Evolutionary conservation across 129 eudicot species (phyloP), one percentile per base, ranked within the genome.

Genomic region (Centaurea solstitialis): DNA sequence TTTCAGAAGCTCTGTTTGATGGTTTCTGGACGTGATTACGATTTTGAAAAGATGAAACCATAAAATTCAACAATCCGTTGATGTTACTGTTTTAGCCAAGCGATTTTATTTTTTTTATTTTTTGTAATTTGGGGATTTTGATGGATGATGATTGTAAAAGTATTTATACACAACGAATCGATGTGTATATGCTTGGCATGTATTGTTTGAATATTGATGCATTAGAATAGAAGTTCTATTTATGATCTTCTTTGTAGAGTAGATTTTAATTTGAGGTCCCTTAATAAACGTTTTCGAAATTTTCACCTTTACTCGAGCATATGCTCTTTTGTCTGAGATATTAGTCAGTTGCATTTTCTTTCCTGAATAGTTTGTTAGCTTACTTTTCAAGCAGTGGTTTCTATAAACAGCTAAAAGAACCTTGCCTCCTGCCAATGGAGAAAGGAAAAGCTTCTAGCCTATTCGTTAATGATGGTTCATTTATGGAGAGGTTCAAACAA

Each of bases 381-480:
- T 82, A 87, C 87, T 79, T 87, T 79, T 83, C 87, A 53, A 81
- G 87, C 87, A 85, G 90, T 77, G 78, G 64, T 40, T 79, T 70
- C 57, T 74, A 33, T 83, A 79, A 78, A 80, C 86, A 82, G 82
- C 76, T 47, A 65, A 33, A 73, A 73, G 78, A 78, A 68, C 72
- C 68, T 76, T 78, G 69, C 80, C 26, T 41, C 81, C 35, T 47
- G 76, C 80, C 75, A 73, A 89, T 89, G 93, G 93, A 89, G 82
- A 91, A 87, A 85, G 85, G 80, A 81, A 75, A 22, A 22, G 81
- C 85, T 72, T 71, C 90, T 74, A 53, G 87, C 61, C 72, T 92
- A 72, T 92, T 92, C 80, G 92, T 75, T 26, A 92, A 89, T 85
- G 97, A 92, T 86, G 93, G 97, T 64, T 92, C 97, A 39, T 92